A percentile compares a stretch with the other conserved stretches of the same genome.
These are phyloP conservation scores for Stellera chamaejasme DNA, from an alignment of 345 rosid genomes.

Conservation along the genomic window DNA sequence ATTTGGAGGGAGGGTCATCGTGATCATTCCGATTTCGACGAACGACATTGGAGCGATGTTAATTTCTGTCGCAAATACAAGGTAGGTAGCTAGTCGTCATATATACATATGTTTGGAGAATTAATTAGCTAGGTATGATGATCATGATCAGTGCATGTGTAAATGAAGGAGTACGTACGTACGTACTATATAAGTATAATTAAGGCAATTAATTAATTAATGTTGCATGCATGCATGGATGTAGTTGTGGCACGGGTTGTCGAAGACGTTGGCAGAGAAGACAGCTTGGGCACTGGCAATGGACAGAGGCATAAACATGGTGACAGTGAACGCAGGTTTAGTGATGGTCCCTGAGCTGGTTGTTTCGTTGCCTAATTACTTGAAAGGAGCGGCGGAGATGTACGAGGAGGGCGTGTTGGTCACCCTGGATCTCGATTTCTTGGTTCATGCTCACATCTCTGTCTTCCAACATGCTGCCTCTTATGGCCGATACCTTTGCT, in stretches of 20 bases:
- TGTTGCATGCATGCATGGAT: not conserved
- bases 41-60: conserved; percentile 46
- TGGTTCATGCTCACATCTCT: conserved; percentile 49
- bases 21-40: conserved; percentile 29
- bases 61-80: conserved; percentile 46
- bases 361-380: conserved; percentile 30
- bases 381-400: conserved; percentile 77
- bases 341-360: conserved; percentile 30
- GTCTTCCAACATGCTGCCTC: conserved; percentile 47
- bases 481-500: conserved; percentile 59
- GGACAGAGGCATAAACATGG: conserved; percentile 63
- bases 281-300: conserved; percentile 75
- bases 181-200: no score
- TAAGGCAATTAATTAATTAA: not conserved
- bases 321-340: conserved; percentile 49
- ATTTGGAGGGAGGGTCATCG: conserved; percentile 43
- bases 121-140: no score
- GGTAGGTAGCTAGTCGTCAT: conserved; percentile 21
- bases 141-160: not conserved
- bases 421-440: conserved; percentile 36
- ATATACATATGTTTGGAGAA: no score
- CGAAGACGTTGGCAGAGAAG: conserved; percentile 61
- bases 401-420: conserved; percentile 56
- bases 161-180: no score
- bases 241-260: conserved; percentile 61